These are phyloP conservation scores for Pythium grandisporangium DNA, from an alignment of 352 stramenopile species.

Conservation along the genomic window DNA sequence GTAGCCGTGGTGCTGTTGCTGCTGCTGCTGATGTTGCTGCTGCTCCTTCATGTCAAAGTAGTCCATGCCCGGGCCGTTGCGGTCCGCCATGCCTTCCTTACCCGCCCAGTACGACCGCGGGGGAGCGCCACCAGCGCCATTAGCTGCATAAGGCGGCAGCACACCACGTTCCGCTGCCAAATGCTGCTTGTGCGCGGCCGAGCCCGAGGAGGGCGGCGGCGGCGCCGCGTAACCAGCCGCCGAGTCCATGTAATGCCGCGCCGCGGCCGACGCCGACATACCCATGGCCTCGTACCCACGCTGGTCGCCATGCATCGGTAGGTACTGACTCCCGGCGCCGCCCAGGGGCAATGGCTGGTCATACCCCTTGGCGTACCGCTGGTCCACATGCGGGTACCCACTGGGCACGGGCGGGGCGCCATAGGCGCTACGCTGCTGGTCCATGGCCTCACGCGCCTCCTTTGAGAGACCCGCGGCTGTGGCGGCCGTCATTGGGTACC, in stretches of 20 bases:
- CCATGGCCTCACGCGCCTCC: constrained; percentile 30
- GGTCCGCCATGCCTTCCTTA: too few relatives aligned
- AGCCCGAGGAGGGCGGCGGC: constrained; percentile 41
- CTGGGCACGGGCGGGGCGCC: constrained; percentile 24
- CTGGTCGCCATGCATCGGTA: constrained; percentile 68
- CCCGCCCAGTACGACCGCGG: constrained; percentile 52
- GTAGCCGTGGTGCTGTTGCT: constrained; percentile 39
- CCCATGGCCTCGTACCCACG: constrained; percentile 67
- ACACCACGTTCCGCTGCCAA: too few relatives aligned
- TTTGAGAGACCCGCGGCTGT: constrained; percentile 23
- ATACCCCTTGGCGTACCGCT: constrained; percentile 66
- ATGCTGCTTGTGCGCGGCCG: constrained; percentile 11
- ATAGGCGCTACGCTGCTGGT: constrained; percentile 29
- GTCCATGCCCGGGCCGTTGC: constrained; percentile 33
- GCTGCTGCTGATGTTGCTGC: constrained; percentile 24
- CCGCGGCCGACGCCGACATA: constrained; percentile 19
- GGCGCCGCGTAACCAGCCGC: constrained; percentile 34
- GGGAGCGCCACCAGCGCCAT: too few relatives aligned
- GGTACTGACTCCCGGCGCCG: constrained; percentile 34
- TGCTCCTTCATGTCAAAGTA: constrained; percentile 78
- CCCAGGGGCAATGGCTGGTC: constrained; percentile 16
- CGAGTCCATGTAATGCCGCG: constrained; percentile 45
- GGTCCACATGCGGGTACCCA: constrained; percentile 49
- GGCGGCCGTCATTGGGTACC: constrained; percentile 26
- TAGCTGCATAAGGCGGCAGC: too few relatives aligned